Evolutionary conservation across 768 basidiomycete genomes (phyloP).

Genomic region (Scleroderma bovista): DNA sequence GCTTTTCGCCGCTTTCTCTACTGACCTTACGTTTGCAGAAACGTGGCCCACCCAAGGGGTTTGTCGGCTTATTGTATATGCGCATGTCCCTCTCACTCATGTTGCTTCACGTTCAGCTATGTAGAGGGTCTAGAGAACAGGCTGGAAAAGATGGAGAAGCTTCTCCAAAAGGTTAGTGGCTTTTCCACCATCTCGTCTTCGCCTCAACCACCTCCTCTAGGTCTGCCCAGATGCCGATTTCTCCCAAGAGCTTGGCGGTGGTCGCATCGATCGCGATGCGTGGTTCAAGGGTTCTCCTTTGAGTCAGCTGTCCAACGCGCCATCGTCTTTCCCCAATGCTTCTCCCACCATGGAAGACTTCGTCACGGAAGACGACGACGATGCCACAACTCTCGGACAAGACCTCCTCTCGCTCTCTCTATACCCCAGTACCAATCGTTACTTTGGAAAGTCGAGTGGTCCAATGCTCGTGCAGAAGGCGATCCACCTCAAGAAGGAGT

Average conservation of each 20-base stretch:
- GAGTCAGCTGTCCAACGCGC: conserved; percentile 8
- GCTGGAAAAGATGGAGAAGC: conserved; percentile 58
- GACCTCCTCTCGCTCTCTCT: conserved; percentile 1
- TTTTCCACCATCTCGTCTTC: conserved; percentile 3
- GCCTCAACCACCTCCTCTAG: conserved; percentile 29
- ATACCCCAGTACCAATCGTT: conserved; percentile 10
- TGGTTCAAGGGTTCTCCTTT: conserved; percentile 25
- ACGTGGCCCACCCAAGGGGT: conserved; percentile 36
- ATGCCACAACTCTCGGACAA: conserved; percentile 3
- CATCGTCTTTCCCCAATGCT: conserved; percentile 6
- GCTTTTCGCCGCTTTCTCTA: background rate
- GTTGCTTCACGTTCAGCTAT: conserved; percentile 35
- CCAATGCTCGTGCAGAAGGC: conserved; percentile 41
- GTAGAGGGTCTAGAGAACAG: conserved; percentile 58
- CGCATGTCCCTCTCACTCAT: background rate
- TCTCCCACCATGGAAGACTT: conserved; percentile 14
- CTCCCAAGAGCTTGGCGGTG: conserved; percentile 49
- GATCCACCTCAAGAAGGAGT: conserved; percentile 55
- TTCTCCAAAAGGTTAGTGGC: conserved; percentile 44
- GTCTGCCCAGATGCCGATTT: conserved; percentile 62
- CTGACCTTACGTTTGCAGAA: conserved; percentile 24
- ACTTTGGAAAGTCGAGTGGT: conserved; percentile 39
- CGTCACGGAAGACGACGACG: conserved; percentile 25
- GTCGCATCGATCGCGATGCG: conserved; percentile 32
- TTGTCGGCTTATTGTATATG: conserved; percentile 4